Base-by-base conservation (phyloP, 352 stramenopile species). In the Phytophthora litchii region DNA sequence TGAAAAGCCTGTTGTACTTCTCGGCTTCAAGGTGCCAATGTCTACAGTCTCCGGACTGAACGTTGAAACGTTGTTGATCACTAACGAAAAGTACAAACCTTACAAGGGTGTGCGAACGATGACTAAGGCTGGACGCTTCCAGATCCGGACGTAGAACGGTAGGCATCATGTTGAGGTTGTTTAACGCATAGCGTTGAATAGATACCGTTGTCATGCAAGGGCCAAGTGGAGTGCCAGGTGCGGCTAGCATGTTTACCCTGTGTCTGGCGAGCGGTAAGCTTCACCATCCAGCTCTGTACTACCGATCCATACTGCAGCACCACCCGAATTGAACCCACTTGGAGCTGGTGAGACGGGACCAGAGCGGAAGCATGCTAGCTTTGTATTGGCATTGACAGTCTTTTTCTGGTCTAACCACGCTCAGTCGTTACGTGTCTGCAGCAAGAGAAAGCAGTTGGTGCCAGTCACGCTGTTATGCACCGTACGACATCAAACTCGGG, bases 61-160 rank as follows among this genome's bases (percentile, higher is more conserved):
- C 38, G 96, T 99, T 36, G 93, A 96, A 67, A 98, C 96, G 40
- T 70, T 99, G 40, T 62, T 96, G 37, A 84, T 99, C 45, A 95
- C 88, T 25, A 98, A 98, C 68, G 97, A 99, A 76, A 92, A 91
- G 55, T 99, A 99, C 79, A 96, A 95, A 60, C 97, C 96, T 7
- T 99, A 99, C 87, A 99, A 99, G 83, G 97, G 96, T 27, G 96
- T 99, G 43, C 87, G 96, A 51, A 98, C 97, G 45, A 91, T 99
- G 62, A 97, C 96, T 27, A 98, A 98, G 70, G 92, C 93, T 53
- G 96, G 96, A 0, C 86, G 93, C 32, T 98, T 98, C 82, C 94
- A 98, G 83, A 97, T 98, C 71, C 90, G 93, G 57, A 97, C 87
- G 80, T 97, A 78, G 46, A 55, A 37, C 11, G 31, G 20, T 49